A percentile compares a stretch with the other conserved stretches of the same genome.
Conservation (phyloP, 495 filamentous ascomycete genomes). For the Neurospora tetraspora region DNA sequence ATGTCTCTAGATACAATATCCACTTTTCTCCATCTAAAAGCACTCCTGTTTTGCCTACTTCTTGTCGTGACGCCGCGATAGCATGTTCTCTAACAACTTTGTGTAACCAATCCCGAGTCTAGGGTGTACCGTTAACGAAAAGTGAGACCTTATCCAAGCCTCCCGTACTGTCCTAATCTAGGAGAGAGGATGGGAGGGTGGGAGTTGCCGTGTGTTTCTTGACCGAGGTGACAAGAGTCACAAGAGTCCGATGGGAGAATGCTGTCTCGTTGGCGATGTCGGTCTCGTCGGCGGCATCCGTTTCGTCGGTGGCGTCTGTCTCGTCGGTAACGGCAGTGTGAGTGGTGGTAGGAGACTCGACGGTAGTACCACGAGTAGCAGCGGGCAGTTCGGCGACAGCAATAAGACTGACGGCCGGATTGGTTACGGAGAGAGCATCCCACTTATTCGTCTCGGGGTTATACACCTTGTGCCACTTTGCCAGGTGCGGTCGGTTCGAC, state of each 20-base stretch:
- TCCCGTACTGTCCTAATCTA: too few relatives aligned
- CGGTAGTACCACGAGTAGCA: background rate
- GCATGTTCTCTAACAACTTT: background rate
- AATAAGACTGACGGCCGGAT: background rate
- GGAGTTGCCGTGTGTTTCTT: background rate
- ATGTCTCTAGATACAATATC: background rate
- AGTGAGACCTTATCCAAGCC: background rate
- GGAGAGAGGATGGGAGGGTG: background rate
- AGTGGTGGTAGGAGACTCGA: background rate
- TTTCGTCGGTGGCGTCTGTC: background rate
- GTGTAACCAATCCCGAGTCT: background rate
- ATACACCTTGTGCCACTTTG: background rate
- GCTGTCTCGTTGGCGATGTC: background rate
- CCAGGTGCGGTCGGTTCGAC: background rate
- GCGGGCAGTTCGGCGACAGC: background rate
- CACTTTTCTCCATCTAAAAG: background rate
- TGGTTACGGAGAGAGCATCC: background rate
- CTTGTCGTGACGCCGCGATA: background rate
- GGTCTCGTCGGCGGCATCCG: background rate
- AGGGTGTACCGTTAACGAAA: background rate
- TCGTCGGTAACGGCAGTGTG: background rate
- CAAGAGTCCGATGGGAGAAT: background rate
- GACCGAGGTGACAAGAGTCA: background rate
- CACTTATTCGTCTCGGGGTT: background rate
- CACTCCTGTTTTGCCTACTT: background rate